Percentiles rank a stretch among this genome's conserved stretches.
phyloP scores from a whole-genome alignment of 768 basidiomycete genomes.

The Rhizopogon vesiculosus region DNA sequence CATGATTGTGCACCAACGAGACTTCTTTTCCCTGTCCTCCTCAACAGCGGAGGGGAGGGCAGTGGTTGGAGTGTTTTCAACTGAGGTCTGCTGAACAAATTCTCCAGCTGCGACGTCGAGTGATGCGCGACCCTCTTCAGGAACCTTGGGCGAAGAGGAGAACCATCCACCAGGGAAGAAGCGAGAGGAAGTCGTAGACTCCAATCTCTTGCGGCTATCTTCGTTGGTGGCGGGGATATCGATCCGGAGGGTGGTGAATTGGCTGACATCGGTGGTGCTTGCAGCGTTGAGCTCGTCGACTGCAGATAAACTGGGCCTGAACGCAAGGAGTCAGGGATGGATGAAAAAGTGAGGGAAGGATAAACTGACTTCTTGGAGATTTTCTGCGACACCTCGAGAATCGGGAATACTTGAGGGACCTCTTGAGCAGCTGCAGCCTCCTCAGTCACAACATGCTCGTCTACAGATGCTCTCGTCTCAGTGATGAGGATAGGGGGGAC shows the following conservation, averaged over 20 bases:
- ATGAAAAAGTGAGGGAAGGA: neutral
- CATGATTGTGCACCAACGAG: slow-evolving; percentile 15
- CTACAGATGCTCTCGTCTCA: neutral
- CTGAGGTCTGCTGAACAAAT: slow-evolving; percentile 23
- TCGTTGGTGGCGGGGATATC: slow-evolving; percentile 11
- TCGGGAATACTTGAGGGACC: slow-evolving; percentile 11
- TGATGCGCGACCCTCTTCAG: slow-evolving; percentile 40
- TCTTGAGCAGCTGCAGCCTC: neutral
- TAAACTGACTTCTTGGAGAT: slow-evolving; percentile 7
- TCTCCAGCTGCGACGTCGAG: slow-evolving; percentile 48
- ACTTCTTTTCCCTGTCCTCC: slow-evolving; percentile 10
- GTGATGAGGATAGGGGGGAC: slow-evolving; percentile 1
- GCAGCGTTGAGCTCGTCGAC: slow-evolving; percentile 7
- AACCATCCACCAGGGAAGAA: slow-evolving; percentile 57
- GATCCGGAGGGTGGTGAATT: slow-evolving; percentile 5
- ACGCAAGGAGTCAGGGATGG: slow-evolving; percentile 1
- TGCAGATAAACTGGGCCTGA: slow-evolving; percentile 3
- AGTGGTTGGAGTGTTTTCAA: slow-evolving; percentile 2
- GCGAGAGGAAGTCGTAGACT: slow-evolving; percentile 51
- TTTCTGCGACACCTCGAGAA: slow-evolving; percentile 8
- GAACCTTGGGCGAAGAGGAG: slow-evolving; percentile 31
- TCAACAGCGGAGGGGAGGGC: slow-evolving; percentile 7
- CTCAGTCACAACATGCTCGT: neutral
- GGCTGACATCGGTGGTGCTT: neutral
- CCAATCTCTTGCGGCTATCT: slow-evolving; percentile 32